phyloP scores from a whole-genome alignment of 75 land plant genomes.

The Pinus tabuliformis region DNA sequence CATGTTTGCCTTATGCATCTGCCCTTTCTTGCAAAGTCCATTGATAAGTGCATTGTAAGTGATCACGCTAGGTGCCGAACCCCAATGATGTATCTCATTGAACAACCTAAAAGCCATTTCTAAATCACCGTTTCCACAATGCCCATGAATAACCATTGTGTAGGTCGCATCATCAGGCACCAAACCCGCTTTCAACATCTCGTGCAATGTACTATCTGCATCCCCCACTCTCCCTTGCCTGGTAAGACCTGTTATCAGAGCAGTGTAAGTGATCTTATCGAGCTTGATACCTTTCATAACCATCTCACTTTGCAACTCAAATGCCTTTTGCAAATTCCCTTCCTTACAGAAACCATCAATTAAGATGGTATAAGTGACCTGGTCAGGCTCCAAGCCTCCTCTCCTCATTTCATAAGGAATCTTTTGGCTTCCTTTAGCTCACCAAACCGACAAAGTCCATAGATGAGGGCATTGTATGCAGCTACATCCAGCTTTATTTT shows the following conservation, averaged over 20 bases:
- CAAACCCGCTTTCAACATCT: constrained; percentile 46
- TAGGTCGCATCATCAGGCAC: constrained; percentile 60
- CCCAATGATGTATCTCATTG: constrained; percentile 55
- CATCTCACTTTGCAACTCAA: constrained; percentile 56
- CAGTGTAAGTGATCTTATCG: constrained; percentile 74
- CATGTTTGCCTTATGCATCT: constrained; percentile 62
- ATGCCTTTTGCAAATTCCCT: constrained; percentile 53
- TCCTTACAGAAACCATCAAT: constrained; percentile 74
- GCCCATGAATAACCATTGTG: constrained; percentile 71
- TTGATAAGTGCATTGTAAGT: constrained; percentile 77
- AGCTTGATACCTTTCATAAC: constrained; percentile 46
- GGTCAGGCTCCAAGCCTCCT: constrained; percentile 44
- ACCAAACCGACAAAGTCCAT: constrained; percentile 50
- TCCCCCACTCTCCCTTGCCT: constrained; percentile 42
- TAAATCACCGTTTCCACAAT: constrained; percentile 60
- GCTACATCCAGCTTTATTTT: constrained; percentile 34
- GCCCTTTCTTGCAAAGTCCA: constrained; percentile 73
- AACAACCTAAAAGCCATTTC: constrained; percentile 58
- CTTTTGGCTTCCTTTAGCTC: constrained; percentile 32
- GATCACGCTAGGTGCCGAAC: constrained; percentile 47
- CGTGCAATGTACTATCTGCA: constrained; percentile 52
- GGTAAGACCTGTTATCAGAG: constrained; percentile 63
- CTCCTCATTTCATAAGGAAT: constrained; percentile 36
- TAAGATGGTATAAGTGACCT: constrained; percentile 68
- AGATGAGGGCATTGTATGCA: constrained; percentile 46